phyloP scores from a whole-genome alignment of 208 protist genomes.

The Histomonas meleagridis region DNA sequence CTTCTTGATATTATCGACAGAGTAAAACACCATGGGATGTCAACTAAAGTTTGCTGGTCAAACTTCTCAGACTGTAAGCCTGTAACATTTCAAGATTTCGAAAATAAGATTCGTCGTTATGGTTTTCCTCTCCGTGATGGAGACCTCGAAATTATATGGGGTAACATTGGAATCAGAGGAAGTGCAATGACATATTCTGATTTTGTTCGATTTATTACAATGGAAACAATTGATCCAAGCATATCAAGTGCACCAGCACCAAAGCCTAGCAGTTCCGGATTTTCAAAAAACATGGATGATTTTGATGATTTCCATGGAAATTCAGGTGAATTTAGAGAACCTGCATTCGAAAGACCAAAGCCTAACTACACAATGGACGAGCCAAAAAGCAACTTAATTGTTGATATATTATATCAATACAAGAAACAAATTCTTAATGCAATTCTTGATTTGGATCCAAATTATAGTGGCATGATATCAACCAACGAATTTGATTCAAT shows the following conservation, averaged over 20 bases:
- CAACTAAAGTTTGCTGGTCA: not conserved
- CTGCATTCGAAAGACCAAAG: not conserved
- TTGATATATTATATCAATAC: not conserved
- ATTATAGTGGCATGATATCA: not conserved
- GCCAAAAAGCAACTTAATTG: not conserved
- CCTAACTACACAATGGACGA: not conserved
- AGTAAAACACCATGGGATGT: not conserved
- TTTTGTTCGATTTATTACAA: constrained; percentile 3
- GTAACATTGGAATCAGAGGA: not conserved
- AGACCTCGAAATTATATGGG: not conserved
- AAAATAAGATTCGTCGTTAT: not conserved
- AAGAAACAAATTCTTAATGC: not conserved
- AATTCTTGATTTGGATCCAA: not conserved
- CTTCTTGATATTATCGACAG: not conserved
- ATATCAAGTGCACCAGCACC: not conserved
- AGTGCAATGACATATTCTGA: not conserved
- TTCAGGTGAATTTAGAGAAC: not conserved
- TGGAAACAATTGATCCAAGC: not conserved
- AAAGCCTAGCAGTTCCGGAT: not conserved
- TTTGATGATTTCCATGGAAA: no score
- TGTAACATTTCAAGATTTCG: not conserved
- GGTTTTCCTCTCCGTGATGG: not conserved
- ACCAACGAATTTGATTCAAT: not conserved
- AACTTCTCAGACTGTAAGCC: not conserved
- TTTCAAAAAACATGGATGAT: no score